A percentile compares a stretch with the other conserved stretches of the same genome.
Conservation (phyloP, 2,329 filamentous ascomycete genomes). For the Aspergillus flavus region DNA sequence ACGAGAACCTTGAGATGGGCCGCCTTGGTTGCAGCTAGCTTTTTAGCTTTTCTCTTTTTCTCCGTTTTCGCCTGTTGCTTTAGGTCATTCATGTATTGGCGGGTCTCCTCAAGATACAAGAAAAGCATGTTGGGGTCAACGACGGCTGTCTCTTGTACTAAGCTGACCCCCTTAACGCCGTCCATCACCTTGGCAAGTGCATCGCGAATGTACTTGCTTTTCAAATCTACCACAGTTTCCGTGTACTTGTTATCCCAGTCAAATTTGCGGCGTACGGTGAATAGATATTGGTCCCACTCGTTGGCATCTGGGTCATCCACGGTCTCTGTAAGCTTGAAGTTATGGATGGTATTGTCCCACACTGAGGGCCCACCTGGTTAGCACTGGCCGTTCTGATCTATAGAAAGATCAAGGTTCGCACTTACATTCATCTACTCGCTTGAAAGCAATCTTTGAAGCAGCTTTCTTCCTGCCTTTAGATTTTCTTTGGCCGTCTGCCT, state of each 20-base stretch:
- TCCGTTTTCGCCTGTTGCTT: conserved; percentile 65
- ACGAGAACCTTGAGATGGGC: conserved; percentile 69
- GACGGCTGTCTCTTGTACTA: conserved; percentile 78
- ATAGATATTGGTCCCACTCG: conserved; percentile 77
- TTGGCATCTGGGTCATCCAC: conserved; percentile 63
- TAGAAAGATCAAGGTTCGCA: conserved; percentile 12
- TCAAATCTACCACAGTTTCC: conserved; percentile 77
- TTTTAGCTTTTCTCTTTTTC: conserved; percentile 47
- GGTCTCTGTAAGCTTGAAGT: conserved; percentile 70
- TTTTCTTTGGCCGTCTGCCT: conserved; percentile 23
- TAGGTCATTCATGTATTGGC: conserved; percentile 63
- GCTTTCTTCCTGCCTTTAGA: conserved; percentile 47
- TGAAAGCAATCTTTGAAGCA: conserved; percentile 65
- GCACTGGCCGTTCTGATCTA: not conserved
- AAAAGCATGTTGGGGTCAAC: conserved; percentile 73
- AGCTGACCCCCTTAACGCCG: conserved; percentile 73
- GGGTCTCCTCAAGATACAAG: conserved; percentile 78
- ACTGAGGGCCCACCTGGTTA: conserved; percentile 29
- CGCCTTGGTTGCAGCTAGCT: conserved; percentile 41
- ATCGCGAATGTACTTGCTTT: conserved; percentile 76
- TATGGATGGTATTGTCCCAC: conserved; percentile 60
- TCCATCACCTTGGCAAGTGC: conserved; percentile 72
- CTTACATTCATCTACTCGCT: conserved; percentile 65
- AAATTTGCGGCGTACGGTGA: conserved; percentile 80
- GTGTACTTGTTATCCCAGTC: conserved; percentile 82